Percentiles rank a stretch among this genome's conserved stretches.
Evolutionary conservation across 2,329 filamentous ascomycete species (phyloP).

Genomic region (Stemphylium vesicarium): DNA sequence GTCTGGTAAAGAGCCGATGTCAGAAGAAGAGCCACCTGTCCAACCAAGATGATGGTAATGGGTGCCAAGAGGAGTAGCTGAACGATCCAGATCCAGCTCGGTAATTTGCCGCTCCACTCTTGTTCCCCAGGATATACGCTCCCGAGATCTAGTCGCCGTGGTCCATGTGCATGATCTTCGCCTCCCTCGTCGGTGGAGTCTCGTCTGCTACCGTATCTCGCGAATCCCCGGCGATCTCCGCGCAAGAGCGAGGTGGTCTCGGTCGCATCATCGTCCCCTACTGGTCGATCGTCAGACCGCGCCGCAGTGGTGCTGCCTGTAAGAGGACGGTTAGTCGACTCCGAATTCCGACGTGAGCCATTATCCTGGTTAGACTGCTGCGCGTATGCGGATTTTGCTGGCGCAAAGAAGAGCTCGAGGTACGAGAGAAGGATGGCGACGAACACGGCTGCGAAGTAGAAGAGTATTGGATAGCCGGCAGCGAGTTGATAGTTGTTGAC

Average conservation of each 20-base stretch:
- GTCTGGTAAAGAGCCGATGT: slow-evolving; percentile 80
- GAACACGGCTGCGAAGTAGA: slow-evolving; percentile 79
- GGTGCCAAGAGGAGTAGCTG: slow-evolving; percentile 84
- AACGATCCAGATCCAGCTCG: slow-evolving; percentile 84
- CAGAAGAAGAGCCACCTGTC: slow-evolving; percentile 75
- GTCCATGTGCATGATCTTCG: slow-evolving; percentile 42
- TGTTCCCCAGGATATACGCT: slow-evolving; percentile 73
- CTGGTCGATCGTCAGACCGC: slow-evolving; percentile 41
- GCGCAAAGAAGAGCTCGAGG: slow-evolving; percentile 78
- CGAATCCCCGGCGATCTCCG: slow-evolving; percentile 61
- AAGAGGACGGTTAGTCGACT: slow-evolving; percentile 44
- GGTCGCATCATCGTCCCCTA: slow-evolving; percentile 52
- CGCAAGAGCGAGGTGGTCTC: slow-evolving; percentile 65
- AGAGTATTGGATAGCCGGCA: slow-evolving; percentile 80
- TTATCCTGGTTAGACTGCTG: slow-evolving; percentile 54
- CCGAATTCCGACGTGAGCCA: slow-evolving; percentile 24
- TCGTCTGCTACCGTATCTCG: slow-evolving; percentile 55
- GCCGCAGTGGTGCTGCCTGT: slow-evolving; percentile 41
- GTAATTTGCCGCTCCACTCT: slow-evolving; percentile 79
- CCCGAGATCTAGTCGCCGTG: slow-evolving; percentile 43
- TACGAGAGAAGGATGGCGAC: slow-evolving; percentile 76
- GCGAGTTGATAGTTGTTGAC: slow-evolving; percentile 75
- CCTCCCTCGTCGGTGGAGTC: slow-evolving; percentile 48
- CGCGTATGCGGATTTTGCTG: slow-evolving; percentile 72
- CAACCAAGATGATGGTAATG: slow-evolving; percentile 76